Conservation (phyloP, 2,329 filamentous ascomycete genomes). For the Ophiocordyceps sinensis region DNA sequence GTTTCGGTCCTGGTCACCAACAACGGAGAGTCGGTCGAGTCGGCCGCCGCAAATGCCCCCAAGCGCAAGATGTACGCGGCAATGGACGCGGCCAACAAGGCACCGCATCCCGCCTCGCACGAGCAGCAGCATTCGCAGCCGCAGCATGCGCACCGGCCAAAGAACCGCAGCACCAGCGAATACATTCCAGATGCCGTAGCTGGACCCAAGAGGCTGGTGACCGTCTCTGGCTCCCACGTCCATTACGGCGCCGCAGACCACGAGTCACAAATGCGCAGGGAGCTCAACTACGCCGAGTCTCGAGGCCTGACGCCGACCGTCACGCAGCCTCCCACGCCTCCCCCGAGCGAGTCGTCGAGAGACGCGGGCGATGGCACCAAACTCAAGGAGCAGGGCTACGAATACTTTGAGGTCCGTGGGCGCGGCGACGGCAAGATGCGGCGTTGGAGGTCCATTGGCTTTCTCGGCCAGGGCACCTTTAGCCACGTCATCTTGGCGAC, state of each 20-base stretch:
- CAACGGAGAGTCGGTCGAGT: slow-evolving; percentile 36
- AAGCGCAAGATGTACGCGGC: slow-evolving; percentile 40
- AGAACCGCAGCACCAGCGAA: slow-evolving; percentile 79
- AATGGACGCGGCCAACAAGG: slow-evolving; percentile 15
- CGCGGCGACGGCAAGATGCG: slow-evolving; percentile 55
- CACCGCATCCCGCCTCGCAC: slow-evolving; percentile 14
- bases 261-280: slow-evolving; percentile 48
- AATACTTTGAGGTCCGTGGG: slow-evolving; percentile 58
- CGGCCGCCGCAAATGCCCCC: slow-evolving; percentile 34
- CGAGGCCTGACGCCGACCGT: slow-evolving; percentile 52
- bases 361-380: slow-evolving; percentile 25
- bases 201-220: slow-evolving; percentile 57
- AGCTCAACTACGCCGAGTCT: slow-evolving; percentile 66
- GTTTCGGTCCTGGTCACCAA: slow-evolving; percentile 31
- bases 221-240: slow-evolving; percentile 49
- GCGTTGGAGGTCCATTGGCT: slow-evolving; percentile 64
- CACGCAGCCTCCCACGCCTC: slow-evolving; percentile 62
- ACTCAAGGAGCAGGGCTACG: slow-evolving; percentile 27
- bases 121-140: slow-evolving; percentile 7
- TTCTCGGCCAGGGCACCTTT: slow-evolving; percentile 86
- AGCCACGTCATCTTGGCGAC: slow-evolving; percentile 88
- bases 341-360: slow-evolving; percentile 57
- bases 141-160: slow-evolving; percentile 29
- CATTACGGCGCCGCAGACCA: slow-evolving; percentile 22
- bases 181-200: slow-evolving; percentile 62